These are phyloP conservation scores for Austropuccinia psidii DNA, from an alignment of 1,284 basidiomycete species.

Conservation along the genomic window DNA sequence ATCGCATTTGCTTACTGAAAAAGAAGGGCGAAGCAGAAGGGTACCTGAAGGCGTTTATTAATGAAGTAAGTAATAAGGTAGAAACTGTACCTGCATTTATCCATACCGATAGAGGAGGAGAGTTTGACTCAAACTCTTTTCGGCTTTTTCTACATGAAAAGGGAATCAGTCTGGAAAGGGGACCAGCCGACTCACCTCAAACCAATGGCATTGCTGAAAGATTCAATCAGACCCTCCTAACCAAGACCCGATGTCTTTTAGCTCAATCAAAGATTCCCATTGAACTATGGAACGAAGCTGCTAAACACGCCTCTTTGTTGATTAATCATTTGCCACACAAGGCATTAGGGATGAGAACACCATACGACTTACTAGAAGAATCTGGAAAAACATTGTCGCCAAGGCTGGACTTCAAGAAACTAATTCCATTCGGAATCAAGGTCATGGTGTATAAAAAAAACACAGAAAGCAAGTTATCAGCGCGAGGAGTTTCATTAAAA, in stretches of 20 bases:
- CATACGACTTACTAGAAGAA: not conserved
- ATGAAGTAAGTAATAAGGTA: not conserved
- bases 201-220: not conserved
- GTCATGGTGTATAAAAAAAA: not conserved
- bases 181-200: not conserved
- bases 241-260: not conserved
- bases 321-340: not conserved
- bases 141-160: not conserved
- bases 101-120: not conserved
- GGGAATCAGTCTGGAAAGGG: not conserved
- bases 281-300: not conserved
- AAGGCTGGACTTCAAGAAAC: not conserved
- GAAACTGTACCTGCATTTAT: not conserved
- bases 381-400: not conserved
- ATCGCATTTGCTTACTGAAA: not conserved
- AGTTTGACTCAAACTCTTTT: not conserved
- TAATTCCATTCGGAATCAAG: not conserved
- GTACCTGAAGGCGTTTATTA: no score
- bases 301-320: not conserved
- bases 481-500: no score
- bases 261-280: not conserved
- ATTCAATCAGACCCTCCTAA: not conserved
- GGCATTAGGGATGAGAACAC: not conserved
- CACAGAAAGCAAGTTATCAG: no score
- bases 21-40: not conserved